A percentile compares a stretch with the other conserved stretches of the same genome.
Evolutionary conservation across 345 rosid species (phyloP).

Genomic region (Sonneratia alba): DNA sequence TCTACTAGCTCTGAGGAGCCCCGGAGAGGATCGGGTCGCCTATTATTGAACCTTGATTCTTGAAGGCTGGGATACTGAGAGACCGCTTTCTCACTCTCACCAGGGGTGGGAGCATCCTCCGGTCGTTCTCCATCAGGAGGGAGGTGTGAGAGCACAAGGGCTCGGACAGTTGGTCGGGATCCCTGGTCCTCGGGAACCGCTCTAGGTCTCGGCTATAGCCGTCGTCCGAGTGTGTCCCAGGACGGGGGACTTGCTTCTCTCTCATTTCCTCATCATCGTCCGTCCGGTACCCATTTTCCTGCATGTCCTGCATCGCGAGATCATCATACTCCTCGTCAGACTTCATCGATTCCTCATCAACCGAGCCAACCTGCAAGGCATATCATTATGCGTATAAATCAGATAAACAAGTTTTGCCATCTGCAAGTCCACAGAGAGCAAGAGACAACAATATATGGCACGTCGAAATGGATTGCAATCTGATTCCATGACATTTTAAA

Average conservation of each 20-base stretch:
- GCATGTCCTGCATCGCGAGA: slow-evolving; percentile 75
- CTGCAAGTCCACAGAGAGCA: background rate
- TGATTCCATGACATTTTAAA: background rate
- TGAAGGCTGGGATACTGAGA: slow-evolving; percentile 63
- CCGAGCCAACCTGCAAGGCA: slow-evolving; percentile 71
- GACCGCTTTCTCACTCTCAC: slow-evolving; percentile 57
- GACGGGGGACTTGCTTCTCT: slow-evolving; percentile 12
- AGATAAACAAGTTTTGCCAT: background rate
- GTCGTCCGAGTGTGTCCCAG: slow-evolving; percentile 13
- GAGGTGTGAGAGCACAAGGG: slow-evolving; percentile 41
- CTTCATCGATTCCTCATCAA: slow-evolving; percentile 87
- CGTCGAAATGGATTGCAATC: background rate
- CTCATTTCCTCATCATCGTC: slow-evolving; percentile 39
- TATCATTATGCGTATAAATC: background rate
- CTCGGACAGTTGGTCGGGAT: slow-evolving; percentile 30
- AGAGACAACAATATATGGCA: background rate
- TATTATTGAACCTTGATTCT: slow-evolving; percentile 39
- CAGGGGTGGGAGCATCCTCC: slow-evolving; percentile 22
- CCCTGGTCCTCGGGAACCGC: slow-evolving; percentile 35
- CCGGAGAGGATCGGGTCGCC: slow-evolving; percentile 52
- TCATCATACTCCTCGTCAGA: slow-evolving; percentile 97
- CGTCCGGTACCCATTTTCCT: slow-evolving; percentile 48
- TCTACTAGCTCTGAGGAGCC: slow-evolving; percentile 33
- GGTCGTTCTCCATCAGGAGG: slow-evolving; percentile 22
- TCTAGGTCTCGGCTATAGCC: slow-evolving; percentile 52